Percentiles rank a stretch among this genome's conserved stretches.
These are phyloP conservation scores for Pythium chondricola DNA, from an alignment of 352 stramenopile genomes.

Conservation along the genomic window DNA sequence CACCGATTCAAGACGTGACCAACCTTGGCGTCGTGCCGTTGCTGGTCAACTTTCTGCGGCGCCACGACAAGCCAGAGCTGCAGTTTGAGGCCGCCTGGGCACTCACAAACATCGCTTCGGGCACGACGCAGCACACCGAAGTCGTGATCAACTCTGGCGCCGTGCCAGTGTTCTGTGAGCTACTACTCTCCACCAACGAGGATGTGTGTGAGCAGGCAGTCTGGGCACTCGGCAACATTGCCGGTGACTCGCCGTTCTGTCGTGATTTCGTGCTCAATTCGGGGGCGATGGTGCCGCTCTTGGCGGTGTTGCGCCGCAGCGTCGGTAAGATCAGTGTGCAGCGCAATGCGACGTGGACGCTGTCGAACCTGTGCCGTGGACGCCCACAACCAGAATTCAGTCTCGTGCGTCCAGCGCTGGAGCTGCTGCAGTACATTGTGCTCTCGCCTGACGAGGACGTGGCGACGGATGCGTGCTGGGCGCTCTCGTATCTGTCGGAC, in stretches of 20 bases:
- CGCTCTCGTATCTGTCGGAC: slow-evolving; percentile 97
- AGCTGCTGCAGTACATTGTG: slow-evolving; percentile 95
- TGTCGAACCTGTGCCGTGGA: slow-evolving; percentile 98
- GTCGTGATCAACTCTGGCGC: slow-evolving; percentile 97
- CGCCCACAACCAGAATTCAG: slow-evolving; percentile 94
- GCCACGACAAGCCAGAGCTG: slow-evolving; percentile 89
- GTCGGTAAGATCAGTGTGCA: slow-evolving; percentile 94
- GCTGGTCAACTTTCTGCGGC: slow-evolving; percentile 95
- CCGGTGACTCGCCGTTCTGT: slow-evolving; percentile 95
- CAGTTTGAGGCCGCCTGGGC: slow-evolving; percentile 99
- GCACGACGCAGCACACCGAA: slow-evolving; percentile 97
- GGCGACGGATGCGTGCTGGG: slow-evolving; percentile 99
- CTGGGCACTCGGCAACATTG: slow-evolving; percentile 99
- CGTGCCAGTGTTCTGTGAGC: slow-evolving; percentile 95
- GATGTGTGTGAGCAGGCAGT: slow-evolving; percentile 96
- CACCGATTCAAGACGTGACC: slow-evolving; percentile 98
- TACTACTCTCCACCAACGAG: slow-evolving; percentile 95
- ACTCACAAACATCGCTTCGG: slow-evolving; percentile 99
- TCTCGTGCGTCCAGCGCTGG: slow-evolving; percentile 89
- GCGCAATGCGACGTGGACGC: slow-evolving; percentile 98
- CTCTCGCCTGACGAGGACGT: slow-evolving; percentile 96
- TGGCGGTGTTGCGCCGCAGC: slow-evolving; percentile 40
- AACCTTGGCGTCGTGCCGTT: slow-evolving; percentile 95
- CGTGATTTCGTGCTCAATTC: slow-evolving; percentile 94
- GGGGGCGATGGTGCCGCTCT: slow-evolving; percentile 92